Evolutionary conservation across 768 basidiomycete species (phyloP).

Genomic region (Daedaleopsis nitida): DNA sequence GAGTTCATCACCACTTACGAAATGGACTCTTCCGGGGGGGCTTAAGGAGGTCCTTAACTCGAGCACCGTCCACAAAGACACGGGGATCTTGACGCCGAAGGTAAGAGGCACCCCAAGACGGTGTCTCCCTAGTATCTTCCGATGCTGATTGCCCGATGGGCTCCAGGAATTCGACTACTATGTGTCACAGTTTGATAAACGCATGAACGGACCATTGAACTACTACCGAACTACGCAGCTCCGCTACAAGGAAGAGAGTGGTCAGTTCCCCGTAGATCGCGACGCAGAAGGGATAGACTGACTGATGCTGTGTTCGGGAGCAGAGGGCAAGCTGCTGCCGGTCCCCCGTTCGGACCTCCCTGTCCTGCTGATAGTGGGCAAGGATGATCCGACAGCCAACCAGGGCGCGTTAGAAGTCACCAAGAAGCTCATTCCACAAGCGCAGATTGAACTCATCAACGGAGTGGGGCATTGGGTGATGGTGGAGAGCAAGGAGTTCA

Average conservation of each 20-base stretch:
- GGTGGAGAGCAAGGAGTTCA: constrained; percentile 58
- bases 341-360: constrained; percentile 51
- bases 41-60: constrained; percentile 11
- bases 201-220: constrained; percentile 73
- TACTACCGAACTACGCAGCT: constrained; percentile 68
- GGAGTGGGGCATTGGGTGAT: constrained; percentile 71
- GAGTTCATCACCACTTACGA: background rate
- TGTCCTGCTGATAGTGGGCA: constrained; percentile 64
- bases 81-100: constrained; percentile 15
- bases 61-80: background rate
- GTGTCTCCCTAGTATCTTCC: no score
- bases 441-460: constrained; percentile 55
- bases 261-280: constrained; percentile 22
- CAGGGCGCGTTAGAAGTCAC: constrained; percentile 43
- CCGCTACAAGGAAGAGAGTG: constrained; percentile 68
- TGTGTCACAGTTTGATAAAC: constrained; percentile 42
- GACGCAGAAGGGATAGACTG: background rate
- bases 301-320: constrained; percentile 9
- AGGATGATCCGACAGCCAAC: constrained; percentile 51
- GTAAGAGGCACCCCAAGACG: constrained; percentile 6
- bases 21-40: constrained; percentile 15
- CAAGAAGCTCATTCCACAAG: constrained; percentile 49
- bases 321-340: constrained; percentile 47
- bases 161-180: constrained; percentile 60
- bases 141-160: background rate